Base-by-base conservation (phyloP, 495 filamentous ascomycete species). In the Mycothermus thermophilus region DNA sequence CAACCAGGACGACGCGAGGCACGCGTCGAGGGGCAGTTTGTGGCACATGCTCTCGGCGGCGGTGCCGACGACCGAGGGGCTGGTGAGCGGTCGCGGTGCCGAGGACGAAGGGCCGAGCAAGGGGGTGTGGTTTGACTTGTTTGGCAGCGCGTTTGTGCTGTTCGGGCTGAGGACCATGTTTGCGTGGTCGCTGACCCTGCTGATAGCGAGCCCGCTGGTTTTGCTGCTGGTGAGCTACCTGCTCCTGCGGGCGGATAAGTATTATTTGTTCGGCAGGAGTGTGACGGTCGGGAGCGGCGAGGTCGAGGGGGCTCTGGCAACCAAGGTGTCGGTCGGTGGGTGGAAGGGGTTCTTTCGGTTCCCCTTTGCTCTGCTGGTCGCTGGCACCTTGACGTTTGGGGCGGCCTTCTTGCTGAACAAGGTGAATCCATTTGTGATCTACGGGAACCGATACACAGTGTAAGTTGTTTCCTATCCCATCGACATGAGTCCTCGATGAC, bases 21-120 rank as follows among this genome's bases (percentile, higher is more conserved):
- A 95, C 56, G 77, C 82, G 0, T 83, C 73, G 22, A 64, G 57
- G 36, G 69, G 75, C 26, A 87, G 83, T 12, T 50, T 96, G 7
- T 93, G 84, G 83, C 86, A 96, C 50, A 97, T 97, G 90, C 64
- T 93, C 4, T 86, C 82, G 28, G 73, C 74, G 15, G 71, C 86
- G 18, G 59, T 95, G 17, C 67, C 74, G 19, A 90, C 84, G 0
- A 72, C 78, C 34, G 64, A 75, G 48, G 63, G 58, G 2, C 64
- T 95, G 32, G 77, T 84, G 0, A 72, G 73, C 18, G 79, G 80
- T 10, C 62, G 58, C 13, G n/a, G n/a, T n/a, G n/a, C n/a, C n/a
- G n/a, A n/a, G n/a, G n/a, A n/a, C n/a, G n/a, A n/a, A n/a, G n/a
- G n/a, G n/a, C 81, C 84, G 9, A 74, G 69, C 25, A 57, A 69